Evolutionary conservation across 306 rosid genomes (phyloP).

Genomic region (Inga oerstediana): DNA sequence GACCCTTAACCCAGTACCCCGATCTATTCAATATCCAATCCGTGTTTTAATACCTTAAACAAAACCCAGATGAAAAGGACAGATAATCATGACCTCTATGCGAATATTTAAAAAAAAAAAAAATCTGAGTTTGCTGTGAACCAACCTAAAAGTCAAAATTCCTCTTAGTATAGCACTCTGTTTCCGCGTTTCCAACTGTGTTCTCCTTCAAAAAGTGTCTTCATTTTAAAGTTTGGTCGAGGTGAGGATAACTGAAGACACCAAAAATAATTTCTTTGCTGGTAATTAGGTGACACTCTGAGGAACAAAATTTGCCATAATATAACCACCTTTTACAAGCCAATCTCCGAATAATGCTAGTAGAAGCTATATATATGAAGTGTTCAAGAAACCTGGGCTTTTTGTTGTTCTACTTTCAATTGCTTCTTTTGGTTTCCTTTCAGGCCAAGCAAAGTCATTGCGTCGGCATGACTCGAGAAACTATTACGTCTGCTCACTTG

Average conservation of each 20-base stretch:
- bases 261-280: background rate
- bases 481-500: background rate
- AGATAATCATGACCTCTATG: constrained; percentile 43
- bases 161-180: constrained; percentile 28
- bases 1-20: too few relatives aligned
- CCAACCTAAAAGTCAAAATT: constrained; percentile 42
- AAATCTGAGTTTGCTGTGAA: constrained; percentile 24
- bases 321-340: background rate
- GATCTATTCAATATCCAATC: too few relatives aligned
- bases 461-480: background rate
- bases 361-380: background rate
- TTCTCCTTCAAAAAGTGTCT: constrained; percentile 32
- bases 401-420: background rate
- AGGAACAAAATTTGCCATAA: background rate
- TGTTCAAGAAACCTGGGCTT: background rate
- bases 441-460: background rate
- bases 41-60: background rate
- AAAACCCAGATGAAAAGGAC: constrained; percentile 35
- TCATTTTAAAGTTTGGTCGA: constrained; percentile 21
- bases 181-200: constrained; percentile 44
- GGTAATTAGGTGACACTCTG: background rate
- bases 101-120: constrained; percentile 2
- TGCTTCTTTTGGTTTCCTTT: background rate
- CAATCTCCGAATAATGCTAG: background rate
- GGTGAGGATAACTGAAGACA: constrained; percentile 24